Evolutionary conservation across 2,329 filamentous ascomycete genomes (phyloP).

Genomic region (Leptodontidium sp.): DNA sequence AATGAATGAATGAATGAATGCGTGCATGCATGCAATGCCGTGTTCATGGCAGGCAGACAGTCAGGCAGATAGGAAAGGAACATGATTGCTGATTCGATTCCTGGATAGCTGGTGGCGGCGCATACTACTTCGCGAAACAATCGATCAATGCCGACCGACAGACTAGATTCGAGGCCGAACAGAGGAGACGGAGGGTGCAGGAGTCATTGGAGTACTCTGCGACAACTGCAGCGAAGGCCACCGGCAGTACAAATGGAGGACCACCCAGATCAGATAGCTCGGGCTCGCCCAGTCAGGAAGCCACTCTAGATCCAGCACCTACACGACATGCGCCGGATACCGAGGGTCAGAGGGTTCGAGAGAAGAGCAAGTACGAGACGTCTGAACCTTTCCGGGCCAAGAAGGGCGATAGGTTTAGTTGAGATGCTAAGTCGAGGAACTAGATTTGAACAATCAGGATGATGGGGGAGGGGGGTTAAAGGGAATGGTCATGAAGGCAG

Average conservation of each 20-base stretch:
- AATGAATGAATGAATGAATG: too few species aligned
- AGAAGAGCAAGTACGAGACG: constrained; percentile 93
- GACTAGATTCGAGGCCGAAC: constrained; percentile 70
- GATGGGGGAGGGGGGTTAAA: background rate
- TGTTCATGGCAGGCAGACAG: background rate
- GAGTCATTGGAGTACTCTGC: constrained; percentile 61
- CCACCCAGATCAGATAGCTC: constrained; percentile 66
- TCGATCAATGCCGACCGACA: constrained; percentile 91
- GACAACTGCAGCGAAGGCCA: constrained; percentile 38
- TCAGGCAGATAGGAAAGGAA: background rate
- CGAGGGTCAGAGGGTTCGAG: constrained; percentile 69
- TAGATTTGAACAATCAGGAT: constrained; percentile 21
- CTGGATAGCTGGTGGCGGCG: constrained; percentile 78
- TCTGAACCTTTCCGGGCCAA: constrained; percentile 75
- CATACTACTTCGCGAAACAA: constrained; percentile 95
- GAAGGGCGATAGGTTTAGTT: constrained; percentile 88
- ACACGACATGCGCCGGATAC: constrained; percentile 81
- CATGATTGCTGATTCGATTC: constrained; percentile 31
- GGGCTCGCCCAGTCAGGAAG: constrained; percentile 75
- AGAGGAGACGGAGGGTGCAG: constrained; percentile 65
- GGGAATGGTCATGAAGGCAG: background rate
- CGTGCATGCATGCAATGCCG: background rate
- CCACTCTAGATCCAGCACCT: constrained; percentile 79
- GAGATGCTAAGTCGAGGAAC: constrained; percentile 29
- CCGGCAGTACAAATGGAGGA: constrained; percentile 49